Evolutionary conservation across 2,329 filamentous ascomycete species (phyloP).

Genomic region (Diaporthe sp.): DNA sequence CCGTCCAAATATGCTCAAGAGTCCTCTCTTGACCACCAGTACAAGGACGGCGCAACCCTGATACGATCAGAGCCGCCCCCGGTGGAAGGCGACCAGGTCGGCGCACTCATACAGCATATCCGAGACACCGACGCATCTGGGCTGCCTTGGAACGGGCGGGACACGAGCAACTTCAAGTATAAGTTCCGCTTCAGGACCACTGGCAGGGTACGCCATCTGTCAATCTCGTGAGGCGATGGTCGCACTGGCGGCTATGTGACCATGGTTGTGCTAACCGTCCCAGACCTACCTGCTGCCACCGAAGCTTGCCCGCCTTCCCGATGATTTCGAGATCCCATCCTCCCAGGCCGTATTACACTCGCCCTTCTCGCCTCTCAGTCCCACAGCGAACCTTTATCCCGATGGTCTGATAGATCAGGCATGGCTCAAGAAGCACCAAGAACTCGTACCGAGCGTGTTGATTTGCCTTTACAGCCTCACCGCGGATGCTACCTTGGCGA

Average conservation of each 20-base stretch:
- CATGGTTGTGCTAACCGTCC: constrained; percentile 11
- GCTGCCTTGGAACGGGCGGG: constrained; percentile 74
- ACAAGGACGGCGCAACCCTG: constrained; percentile 68
- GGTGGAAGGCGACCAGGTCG: constrained; percentile 73
- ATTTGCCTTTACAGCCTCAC: constrained; percentile 84
- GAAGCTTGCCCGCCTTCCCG: constrained; percentile 64
- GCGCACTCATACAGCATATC: constrained; percentile 74
- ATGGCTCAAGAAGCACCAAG: constrained; percentile 92
- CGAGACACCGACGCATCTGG: constrained; percentile 71
- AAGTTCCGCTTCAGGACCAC: constrained; percentile 78
- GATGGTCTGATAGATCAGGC: constrained; percentile 85
- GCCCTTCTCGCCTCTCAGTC: constrained; percentile 89
- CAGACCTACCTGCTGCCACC: constrained; percentile 68
- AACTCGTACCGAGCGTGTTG: constrained; percentile 82
- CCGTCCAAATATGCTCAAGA: constrained; percentile 53
- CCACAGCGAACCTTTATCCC: constrained; percentile 84
- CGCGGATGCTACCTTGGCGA: constrained; percentile 77
- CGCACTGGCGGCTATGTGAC: neutral
- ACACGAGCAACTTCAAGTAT: constrained; percentile 57
- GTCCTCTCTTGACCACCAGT: constrained; percentile 57
- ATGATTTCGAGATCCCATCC: constrained; percentile 59
- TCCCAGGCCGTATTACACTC: constrained; percentile 79
- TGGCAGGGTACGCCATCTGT: constrained; percentile 77
- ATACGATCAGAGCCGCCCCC: constrained; percentile 78
- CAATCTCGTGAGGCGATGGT: constrained; percentile 36